Percentiles rank a stretch among this genome's conserved stretches.
Conservation (phyloP, 805 yeast species). For the Suhomyces kilbournensis region DNA sequence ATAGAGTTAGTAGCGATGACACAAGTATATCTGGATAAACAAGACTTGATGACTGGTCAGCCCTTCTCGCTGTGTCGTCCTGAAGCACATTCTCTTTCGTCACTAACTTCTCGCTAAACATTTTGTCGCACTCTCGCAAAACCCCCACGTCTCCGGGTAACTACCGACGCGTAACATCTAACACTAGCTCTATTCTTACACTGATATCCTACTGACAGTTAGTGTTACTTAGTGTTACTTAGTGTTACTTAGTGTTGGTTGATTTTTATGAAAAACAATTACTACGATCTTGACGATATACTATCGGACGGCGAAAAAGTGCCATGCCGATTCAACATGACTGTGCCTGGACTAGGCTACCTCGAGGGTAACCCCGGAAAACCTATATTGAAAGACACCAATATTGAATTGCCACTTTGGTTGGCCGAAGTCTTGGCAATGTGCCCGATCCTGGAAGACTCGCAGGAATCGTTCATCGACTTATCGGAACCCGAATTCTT, state of each 20-base stretch:
- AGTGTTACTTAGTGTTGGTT: no score
- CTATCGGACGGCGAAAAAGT: slow-evolving; percentile 68
- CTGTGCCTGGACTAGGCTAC: slow-evolving; percentile 86
- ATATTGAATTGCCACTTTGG: slow-evolving; percentile 85
- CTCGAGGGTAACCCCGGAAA: slow-evolving; percentile 75
- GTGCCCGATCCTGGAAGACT: slow-evolving; percentile 32
- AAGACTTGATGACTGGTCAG: no score
- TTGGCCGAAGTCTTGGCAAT: slow-evolving; percentile 72
- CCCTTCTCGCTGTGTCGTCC: no score
- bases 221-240: no score
- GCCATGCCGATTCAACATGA: slow-evolving; percentile 74
- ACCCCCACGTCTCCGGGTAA: neutral
- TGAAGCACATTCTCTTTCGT: neutral
- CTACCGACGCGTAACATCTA: neutral
- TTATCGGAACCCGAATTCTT: slow-evolving; percentile 72
- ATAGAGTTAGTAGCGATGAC: no score
- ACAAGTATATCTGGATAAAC: no score
- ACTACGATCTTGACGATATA: slow-evolving; percentile 77
- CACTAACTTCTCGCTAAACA: neutral
- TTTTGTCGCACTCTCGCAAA: neutral
- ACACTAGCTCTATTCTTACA: no score
- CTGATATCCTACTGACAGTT: no score
- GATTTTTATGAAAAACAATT: slow-evolving; percentile 16
- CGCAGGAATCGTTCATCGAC: slow-evolving; percentile 55
- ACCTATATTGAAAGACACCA: slow-evolving; percentile 54